A percentile compares a stretch with the other conserved stretches of the same genome.
Evolutionary conservation across 2,329 filamentous ascomycete genomes (phyloP).

Genomic region (Microdochium bolleyi): DNA sequence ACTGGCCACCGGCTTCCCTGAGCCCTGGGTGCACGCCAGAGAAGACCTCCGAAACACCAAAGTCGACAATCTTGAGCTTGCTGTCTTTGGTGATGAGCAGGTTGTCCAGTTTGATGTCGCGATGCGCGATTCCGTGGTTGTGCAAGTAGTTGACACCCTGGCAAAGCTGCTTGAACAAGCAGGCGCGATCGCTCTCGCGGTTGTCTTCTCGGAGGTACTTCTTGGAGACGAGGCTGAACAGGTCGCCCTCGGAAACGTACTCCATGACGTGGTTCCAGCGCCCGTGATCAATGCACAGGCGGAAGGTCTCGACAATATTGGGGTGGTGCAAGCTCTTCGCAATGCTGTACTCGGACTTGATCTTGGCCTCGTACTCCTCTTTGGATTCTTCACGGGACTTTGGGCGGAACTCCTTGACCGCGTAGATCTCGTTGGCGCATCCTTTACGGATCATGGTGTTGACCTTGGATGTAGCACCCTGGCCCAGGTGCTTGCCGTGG

Average conservation of each 20-base stretch:
- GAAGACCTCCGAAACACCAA: slow-evolving; percentile 84
- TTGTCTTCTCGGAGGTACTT: slow-evolving; percentile 58
- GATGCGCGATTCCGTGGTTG: slow-evolving; percentile 76
- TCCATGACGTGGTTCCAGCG: slow-evolving; percentile 94
- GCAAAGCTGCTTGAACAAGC: slow-evolving; percentile 83
- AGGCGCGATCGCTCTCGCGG: slow-evolving; percentile 62
- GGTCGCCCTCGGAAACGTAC: slow-evolving; percentile 75
- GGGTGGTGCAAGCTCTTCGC: slow-evolving; percentile 79
- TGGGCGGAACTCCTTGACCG: slow-evolving; percentile 80
- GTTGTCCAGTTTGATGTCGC: slow-evolving; percentile 88
- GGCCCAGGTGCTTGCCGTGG: slow-evolving; percentile 68
- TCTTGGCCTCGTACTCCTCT: slow-evolving; percentile 76
- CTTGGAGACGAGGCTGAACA: slow-evolving; percentile 68
- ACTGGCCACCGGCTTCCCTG: slow-evolving; percentile 63
- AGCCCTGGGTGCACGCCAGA: slow-evolving; percentile 73
- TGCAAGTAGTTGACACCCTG: slow-evolving; percentile 80
- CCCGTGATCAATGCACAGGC: slow-evolving; percentile 65
- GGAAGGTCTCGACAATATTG: slow-evolving; percentile 76
- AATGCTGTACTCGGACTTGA: slow-evolving; percentile 86
- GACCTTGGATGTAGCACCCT: slow-evolving; percentile 76
- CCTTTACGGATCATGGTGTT: slow-evolving; percentile 71
- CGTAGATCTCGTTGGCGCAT: slow-evolving; percentile 58
- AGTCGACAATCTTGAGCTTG: slow-evolving; percentile 85
- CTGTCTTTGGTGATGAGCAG: slow-evolving; percentile 71
- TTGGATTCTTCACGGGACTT: slow-evolving; percentile 62